Base-by-base conservation (phyloP, 129 eudicot species). In the Flaveria trinervia region DNA sequence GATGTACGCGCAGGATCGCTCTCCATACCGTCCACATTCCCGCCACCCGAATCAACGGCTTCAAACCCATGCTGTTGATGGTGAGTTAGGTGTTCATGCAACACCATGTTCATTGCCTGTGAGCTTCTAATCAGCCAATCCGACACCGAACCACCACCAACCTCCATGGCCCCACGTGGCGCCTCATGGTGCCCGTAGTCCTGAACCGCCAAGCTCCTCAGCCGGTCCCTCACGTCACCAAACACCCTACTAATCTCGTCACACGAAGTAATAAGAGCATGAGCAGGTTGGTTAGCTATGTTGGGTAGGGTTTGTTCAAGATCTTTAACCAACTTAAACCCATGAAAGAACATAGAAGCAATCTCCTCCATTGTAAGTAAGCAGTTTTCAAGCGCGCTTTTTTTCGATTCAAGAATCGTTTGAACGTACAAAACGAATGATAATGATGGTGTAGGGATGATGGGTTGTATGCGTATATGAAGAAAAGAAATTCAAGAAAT, bases 161-260 rank as follows among this genome's bases (percentile, higher is more conserved):
- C 68, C 82, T 20, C 92, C 80, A 61, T 55, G 46, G 70, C 16
- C 15, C n/a, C 26, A 1, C 26, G 68, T 33, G 23, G 79, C 0
- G 45, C 39, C 7, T 62, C 79, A 4, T 80, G 79, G 23, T 78
- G 86, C 15, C 80, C 76, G 49, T 77, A 82, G 10, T 68, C 76
- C 9, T 72, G 82, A 71, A 72, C 79, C 66, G 73, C 79, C 72
- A 57, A 0, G 51, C 72, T 81, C 49, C 72, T 81, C 49, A 91
- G n/a, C 55, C 79, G 84, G 14, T 88, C 88, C 73, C 84, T 85
- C 9, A 76, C 81, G 4, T 46, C 69, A 45, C 80, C 79, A 56
- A 93, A 93, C 17, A 80, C 85, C 17, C 83, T 76, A 23, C 85
- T 65, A 2, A 93, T 86, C 64, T 90, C 92, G 5, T 88, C 92